phyloP scores from a whole-genome alignment of 2,329 filamentous ascomycete genomes.

The Orbilia quercus region DNA sequence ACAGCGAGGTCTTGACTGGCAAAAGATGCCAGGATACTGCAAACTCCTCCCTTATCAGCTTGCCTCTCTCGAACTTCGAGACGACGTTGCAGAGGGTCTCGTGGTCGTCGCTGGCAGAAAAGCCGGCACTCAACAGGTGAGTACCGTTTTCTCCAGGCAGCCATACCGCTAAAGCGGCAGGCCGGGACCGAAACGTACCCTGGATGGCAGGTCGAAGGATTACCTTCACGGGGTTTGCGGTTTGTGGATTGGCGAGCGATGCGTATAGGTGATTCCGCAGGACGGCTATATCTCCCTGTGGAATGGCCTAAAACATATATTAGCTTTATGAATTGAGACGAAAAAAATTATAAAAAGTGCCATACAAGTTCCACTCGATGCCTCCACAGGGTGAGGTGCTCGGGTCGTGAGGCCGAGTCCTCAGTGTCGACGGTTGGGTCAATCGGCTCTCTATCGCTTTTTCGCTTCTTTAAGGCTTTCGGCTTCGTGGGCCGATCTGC shows the following conservation, averaged over 20 bases:
- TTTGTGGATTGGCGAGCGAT: neutral
- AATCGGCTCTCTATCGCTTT: neutral
- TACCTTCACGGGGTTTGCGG: neutral
- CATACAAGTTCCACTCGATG: constrained; percentile 37
- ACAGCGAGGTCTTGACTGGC: neutral
- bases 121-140: constrained; percentile 18
- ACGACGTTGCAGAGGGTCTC: constrained; percentile 14
- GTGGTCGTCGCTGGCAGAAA: neutral
- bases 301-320: constrained; percentile 6
- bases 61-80: constrained; percentile 2
- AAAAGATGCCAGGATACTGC: constrained; percentile 28
- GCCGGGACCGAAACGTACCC: too few relatives aligned
- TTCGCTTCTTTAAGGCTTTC: constrained; percentile 24
- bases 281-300: neutral
- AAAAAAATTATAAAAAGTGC: neutral
- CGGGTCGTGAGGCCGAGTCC: neutral
- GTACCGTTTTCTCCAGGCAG: neutral
- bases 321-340: neutral
- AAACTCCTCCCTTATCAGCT: constrained; percentile 15
- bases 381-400: constrained; percentile 41
- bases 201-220: too few relatives aligned
- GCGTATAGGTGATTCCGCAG: neutral
- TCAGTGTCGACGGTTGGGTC: neutral
- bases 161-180: neutral
- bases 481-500: neutral